These are phyloP conservation scores for Funneliformis caledonium DNA, from an alignment of 371 early-diverging fungal species.

Conservation along the genomic window DNA sequence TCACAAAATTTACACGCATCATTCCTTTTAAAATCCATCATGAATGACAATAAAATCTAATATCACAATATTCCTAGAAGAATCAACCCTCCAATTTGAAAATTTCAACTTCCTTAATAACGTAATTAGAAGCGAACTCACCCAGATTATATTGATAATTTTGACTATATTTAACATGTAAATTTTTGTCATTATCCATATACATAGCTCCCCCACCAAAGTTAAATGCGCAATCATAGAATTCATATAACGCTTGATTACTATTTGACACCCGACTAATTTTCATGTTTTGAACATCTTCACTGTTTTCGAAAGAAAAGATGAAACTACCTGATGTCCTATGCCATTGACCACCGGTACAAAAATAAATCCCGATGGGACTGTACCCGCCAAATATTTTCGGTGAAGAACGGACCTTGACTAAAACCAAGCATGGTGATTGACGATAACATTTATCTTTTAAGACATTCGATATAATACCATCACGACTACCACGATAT, in stretches of 20 bases:
- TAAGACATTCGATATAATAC: background rate
- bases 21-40: no score
- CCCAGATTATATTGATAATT: background rate
- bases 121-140: background rate
- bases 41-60: no score
- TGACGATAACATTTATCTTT: background rate
- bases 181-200: background rate
- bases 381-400: constrained; percentile 32
- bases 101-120: background rate
- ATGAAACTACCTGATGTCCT: constrained; percentile 9
- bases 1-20: no score
- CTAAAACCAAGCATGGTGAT: background rate
- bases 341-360: background rate
- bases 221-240: background rate
- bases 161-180: background rate
- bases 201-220: background rate
- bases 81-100: background rate
- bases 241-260: constrained; percentile 4
- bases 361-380: background rate
- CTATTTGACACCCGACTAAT: background rate
- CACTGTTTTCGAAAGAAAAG: background rate
- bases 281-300: background rate
- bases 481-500: constrained; percentile 26
- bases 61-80: no score
- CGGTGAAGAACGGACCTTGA: background rate